Evolutionary conservation across 495 filamentous ascomycete genomes (phyloP).

Genomic region (Podospora tetraspora): DNA sequence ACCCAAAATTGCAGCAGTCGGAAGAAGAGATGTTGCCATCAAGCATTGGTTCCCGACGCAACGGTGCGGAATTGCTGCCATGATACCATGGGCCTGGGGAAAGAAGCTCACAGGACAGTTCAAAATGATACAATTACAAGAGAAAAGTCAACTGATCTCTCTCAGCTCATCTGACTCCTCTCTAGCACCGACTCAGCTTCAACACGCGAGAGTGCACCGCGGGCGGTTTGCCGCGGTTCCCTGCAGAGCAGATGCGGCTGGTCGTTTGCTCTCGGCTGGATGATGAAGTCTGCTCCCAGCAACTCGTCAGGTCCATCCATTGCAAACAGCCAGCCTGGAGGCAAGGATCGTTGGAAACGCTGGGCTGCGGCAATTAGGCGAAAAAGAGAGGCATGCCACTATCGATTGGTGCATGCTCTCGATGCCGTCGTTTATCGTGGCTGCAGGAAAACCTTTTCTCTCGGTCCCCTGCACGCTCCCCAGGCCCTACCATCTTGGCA

Average conservation of each 20-base stretch:
- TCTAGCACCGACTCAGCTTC: background rate
- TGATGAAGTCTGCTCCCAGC: background rate
- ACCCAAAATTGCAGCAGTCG: slow-evolving; percentile 2
- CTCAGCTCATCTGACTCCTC: background rate
- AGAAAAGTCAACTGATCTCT: background rate
- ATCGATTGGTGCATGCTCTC: slow-evolving; percentile 14
- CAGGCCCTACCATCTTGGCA: background rate
- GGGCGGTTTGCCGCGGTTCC: background rate
- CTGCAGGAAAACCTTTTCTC: background rate
- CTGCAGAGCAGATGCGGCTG: background rate
- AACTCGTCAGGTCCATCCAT: background rate
- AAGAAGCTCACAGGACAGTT: slow-evolving; percentile 4
- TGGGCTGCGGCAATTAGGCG: slow-evolving; percentile 2
- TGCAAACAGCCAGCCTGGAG: background rate
- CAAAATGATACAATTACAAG: slow-evolving; percentile 10
- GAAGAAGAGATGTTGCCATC: background rate
- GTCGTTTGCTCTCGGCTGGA: background rate
- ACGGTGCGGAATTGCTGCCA: background rate
- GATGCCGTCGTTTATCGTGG: slow-evolving; percentile 8
- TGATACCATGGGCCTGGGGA: background rate
- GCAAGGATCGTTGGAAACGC: slow-evolving; percentile 6
- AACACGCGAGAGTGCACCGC: background rate
- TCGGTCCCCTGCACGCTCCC: background rate
- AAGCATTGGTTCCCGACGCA: background rate
- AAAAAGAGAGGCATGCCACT: slow-evolving; percentile 3